Percentiles rank a stretch among this genome's conserved stretches.
These are phyloP conservation scores for Syncephalis plumigaleata DNA, from an alignment of 371 early-diverging fungal species.

Conservation along the genomic window DNA sequence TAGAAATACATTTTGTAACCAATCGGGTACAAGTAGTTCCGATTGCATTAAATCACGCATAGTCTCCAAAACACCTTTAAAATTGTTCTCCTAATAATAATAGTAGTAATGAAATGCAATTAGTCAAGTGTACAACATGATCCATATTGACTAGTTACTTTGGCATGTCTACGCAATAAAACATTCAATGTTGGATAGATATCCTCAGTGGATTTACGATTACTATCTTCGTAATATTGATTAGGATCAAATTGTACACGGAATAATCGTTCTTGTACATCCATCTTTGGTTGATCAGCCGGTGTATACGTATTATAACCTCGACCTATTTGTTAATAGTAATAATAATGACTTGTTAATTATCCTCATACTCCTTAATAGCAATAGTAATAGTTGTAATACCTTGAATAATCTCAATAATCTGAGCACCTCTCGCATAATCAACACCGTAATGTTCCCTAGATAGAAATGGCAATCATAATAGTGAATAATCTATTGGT, in stretches of 20 bases:
- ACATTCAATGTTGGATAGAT: conserved; percentile 73
- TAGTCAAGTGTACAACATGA: not conserved
- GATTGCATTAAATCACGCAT: conserved; percentile 72
- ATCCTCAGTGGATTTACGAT: conserved; percentile 19
- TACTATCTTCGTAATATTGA: conserved; percentile 52
- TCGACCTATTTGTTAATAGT: conserved; percentile 36
- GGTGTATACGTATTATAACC: conserved; percentile 20
- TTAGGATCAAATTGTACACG: conserved; percentile 71
- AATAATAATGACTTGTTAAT: too few species aligned
- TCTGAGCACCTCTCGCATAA: conserved; percentile 72
- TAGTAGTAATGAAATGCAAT: not conserved
- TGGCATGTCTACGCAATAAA: conserved; percentile 65
- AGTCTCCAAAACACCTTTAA: conserved; percentile 76
- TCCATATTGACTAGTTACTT: conserved; percentile 7
- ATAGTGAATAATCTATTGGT: too few species aligned
- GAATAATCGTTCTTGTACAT: conserved; percentile 38
- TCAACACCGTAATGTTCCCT: conserved; percentile 53
- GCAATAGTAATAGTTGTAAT: too few species aligned
- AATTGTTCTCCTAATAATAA: conserved; percentile 58
- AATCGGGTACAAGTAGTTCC: conserved; percentile 61
- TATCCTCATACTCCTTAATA: conserved; percentile 14
- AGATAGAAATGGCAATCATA: conserved; percentile 12
- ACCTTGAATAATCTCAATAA: conserved; percentile 48
- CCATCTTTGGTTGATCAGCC: conserved; percentile 17
- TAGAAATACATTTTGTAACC: conserved; percentile 75